Evolutionary conservation across 2,329 filamentous ascomycete species (phyloP).

Genomic region (Epichloe sibirici): DNA sequence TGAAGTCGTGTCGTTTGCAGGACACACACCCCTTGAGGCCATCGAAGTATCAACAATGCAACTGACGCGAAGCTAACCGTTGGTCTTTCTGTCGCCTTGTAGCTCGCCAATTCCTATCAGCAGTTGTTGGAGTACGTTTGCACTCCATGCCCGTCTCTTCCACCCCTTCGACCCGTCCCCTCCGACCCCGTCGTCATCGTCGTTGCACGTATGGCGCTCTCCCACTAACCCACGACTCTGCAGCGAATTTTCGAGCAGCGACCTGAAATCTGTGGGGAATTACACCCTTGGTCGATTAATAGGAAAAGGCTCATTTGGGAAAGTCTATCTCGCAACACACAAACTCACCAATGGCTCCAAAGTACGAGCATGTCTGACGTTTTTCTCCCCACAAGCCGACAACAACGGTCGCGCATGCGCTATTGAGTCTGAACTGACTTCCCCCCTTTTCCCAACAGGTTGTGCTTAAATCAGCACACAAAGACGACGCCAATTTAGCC

Average conservation of each 20-base stretch:
- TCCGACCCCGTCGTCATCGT: background rate
- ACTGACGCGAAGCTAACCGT: background rate
- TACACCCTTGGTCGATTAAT: constrained; percentile 86
- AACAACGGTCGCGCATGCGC: background rate
- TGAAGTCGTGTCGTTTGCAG: no score
- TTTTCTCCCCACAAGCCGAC: background rate
- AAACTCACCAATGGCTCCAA: constrained; percentile 98
- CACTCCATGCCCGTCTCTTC: background rate
- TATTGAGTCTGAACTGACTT: background rate
- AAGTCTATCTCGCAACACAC: constrained; percentile 90
- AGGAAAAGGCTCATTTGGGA: constrained; percentile 95
- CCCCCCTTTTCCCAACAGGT: constrained; percentile 43
- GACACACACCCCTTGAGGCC: background rate
- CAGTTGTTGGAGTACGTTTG: constrained; percentile 76
- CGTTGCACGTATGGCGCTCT: background rate
- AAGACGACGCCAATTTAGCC: constrained; percentile 88
- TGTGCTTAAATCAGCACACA: constrained; percentile 95
- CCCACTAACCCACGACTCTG: constrained; percentile 7
- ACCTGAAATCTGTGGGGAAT: constrained; percentile 87
- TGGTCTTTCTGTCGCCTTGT: background rate
- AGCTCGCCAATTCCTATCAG: constrained; percentile 96
- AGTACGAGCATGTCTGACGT: constrained; percentile 32
- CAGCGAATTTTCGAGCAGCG: constrained; percentile 88
- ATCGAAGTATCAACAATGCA: background rate
- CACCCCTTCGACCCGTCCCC: background rate